Evolutionary conservation across 192 early-diverging fungal species (phyloP).

Genomic region (Entomortierella parvispora): DNA sequence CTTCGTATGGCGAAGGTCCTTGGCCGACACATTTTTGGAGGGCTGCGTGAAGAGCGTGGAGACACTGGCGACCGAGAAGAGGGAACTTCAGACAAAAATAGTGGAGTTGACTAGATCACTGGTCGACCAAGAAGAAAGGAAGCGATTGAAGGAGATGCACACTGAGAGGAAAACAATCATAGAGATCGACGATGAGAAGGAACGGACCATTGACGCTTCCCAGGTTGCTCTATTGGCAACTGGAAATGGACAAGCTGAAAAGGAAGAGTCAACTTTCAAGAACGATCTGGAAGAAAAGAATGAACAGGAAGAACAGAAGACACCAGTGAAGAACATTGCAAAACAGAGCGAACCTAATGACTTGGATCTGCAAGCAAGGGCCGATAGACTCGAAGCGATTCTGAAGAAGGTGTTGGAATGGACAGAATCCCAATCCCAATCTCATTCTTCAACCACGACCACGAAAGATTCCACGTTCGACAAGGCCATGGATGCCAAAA

Average conservation of each 20-base stretch:
- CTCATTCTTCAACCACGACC: neutral
- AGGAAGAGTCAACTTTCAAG: neutral
- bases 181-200: neutral
- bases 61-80: slow-evolving; percentile 26
- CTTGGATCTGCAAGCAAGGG: neutral
- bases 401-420: slow-evolving; percentile 15
- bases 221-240: neutral
- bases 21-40: slow-evolving; percentile 36
- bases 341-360: neutral
- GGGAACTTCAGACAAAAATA: slow-evolving; percentile 25
- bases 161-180: neutral
- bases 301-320: neutral
- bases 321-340: neutral
- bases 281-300: neutral
- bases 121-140: slow-evolving; percentile 6
- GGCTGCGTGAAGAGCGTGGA: slow-evolving; percentile 43
- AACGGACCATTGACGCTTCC: neutral
- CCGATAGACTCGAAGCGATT: slow-evolving; percentile 13
- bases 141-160: neutral
- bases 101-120: slow-evolving; percentile 14
- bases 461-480: neutral
- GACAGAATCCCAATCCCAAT: neutral
- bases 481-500: neutral
- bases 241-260: neutral
- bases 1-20: slow-evolving; percentile 42